Percentiles rank a stretch among this genome's conserved stretches.
These are phyloP conservation scores for Nidula microcarpa DNA, from an alignment of 768 basidiomycete genomes.

Conservation along the genomic window DNA sequence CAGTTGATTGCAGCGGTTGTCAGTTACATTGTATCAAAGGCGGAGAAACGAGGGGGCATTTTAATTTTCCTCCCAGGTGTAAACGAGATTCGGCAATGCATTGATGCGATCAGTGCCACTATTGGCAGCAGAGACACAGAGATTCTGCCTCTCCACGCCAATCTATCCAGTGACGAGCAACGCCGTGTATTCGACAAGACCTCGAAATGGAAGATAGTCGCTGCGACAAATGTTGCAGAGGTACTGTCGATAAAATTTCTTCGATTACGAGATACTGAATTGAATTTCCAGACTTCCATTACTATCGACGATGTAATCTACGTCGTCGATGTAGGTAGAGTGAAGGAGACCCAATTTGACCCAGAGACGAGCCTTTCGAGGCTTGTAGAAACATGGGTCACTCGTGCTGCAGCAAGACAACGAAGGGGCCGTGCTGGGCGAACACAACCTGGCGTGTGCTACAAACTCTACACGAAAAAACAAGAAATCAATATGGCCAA, in stretches of 20 bases:
- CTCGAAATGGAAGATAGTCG: slow-evolving; percentile 77
- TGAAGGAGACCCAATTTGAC: slow-evolving; percentile 79
- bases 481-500: slow-evolving; percentile 65
- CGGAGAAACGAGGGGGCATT: slow-evolving; percentile 56
- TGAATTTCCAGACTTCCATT: slow-evolving; percentile 67
- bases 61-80: slow-evolving; percentile 91
- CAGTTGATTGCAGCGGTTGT: slow-evolving; percentile 70
- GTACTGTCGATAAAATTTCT: slow-evolving; percentile 27
- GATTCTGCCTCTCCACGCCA: slow-evolving; percentile 84
- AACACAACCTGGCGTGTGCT: slow-evolving; percentile 78
- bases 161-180: slow-evolving; percentile 83
- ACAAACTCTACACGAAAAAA: slow-evolving; percentile 79
- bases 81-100: slow-evolving; percentile 79
- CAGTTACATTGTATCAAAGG: slow-evolving; percentile 52
- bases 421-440: slow-evolving; percentile 89
- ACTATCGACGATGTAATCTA: slow-evolving; percentile 88
- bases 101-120: slow-evolving; percentile 48
- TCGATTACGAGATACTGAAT: neutral
- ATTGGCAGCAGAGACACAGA: slow-evolving; percentile 34
- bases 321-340: slow-evolving; percentile 81
- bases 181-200: slow-evolving; percentile 66
- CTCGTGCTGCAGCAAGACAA: slow-evolving; percentile 77
- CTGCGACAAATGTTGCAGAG: slow-evolving; percentile 90
- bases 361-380: slow-evolving; percentile 68
- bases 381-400: slow-evolving; percentile 78